Conservation (phyloP, 2,329 filamentous ascomycete species). For the Taxawa tesnikishii region DNA sequence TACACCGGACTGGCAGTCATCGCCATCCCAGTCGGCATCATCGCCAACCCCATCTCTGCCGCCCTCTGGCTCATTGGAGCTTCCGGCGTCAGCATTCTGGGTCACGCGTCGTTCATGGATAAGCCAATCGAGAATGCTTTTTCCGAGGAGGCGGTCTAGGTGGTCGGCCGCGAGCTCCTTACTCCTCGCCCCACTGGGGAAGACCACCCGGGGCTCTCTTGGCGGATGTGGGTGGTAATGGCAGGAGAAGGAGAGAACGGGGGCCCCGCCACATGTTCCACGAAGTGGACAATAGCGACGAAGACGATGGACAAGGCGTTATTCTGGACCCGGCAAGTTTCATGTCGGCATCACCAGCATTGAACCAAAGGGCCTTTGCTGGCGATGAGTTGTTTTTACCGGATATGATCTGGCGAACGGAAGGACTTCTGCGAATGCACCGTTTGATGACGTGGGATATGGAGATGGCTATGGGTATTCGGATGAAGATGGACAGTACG, state of each 20-base stretch:
- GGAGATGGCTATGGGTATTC: constrained; percentile 35
- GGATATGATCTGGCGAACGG: constrained; percentile 31
- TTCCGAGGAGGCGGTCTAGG: constrained; percentile 99
- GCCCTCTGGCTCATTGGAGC: constrained; percentile 94
- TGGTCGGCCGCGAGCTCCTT: constrained; percentile 99
- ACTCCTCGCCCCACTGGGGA: constrained; percentile 82
- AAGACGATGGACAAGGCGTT: constrained; percentile 34
- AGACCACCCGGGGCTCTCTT: constrained; percentile 73
- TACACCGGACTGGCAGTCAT: constrained; percentile 81
- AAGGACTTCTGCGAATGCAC: constrained; percentile 18
- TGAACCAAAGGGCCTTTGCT: constrained; percentile 19
- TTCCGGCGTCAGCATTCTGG: constrained; percentile 83
- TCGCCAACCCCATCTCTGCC: constrained; percentile 72
- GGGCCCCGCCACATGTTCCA: constrained; percentile 46
- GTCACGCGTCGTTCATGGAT: constrained; percentile 91
- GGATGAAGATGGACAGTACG: constrained; percentile 15
- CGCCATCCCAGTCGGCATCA: constrained; percentile 72
- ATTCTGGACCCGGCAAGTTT: constrained; percentile 26
- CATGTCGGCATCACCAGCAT: constrained; percentile 9
- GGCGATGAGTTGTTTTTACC: constrained; percentile 36
- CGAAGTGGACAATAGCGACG: constrained; percentile 49
- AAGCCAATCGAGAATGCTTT: constrained; percentile 99
- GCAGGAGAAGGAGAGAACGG: constrained; percentile 47
- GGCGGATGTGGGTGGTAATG: constrained; percentile 41
- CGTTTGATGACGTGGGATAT: constrained; percentile 36